Evolutionary conservation across 1,284 basidiomycete genomes (phyloP).

Genomic region (Rhodotorula mucilaginosa): DNA sequence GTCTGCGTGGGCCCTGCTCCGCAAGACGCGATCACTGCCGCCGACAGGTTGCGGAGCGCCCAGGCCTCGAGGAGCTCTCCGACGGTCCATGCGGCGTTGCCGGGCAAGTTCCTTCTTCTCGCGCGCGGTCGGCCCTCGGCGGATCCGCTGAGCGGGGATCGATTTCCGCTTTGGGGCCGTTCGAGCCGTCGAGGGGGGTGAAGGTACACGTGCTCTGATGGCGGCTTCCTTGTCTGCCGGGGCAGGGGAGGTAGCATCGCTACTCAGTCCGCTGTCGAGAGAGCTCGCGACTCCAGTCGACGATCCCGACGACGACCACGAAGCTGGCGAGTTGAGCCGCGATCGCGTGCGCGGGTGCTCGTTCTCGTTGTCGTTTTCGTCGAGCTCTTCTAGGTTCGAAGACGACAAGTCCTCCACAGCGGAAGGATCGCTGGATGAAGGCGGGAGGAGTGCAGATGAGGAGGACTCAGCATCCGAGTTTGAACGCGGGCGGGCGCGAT

Average conservation of each 20-base stretch:
- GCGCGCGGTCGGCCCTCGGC: conserved; percentile 12
- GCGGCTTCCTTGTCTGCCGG: neutral
- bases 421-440: neutral
- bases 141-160: neutral
- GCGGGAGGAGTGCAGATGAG: neutral
- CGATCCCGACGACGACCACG: neutral
- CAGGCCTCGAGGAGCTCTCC: neutral
- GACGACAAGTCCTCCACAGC: neutral
- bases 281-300: conserved; percentile 14
- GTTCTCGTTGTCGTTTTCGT: conserved; percentile 18
- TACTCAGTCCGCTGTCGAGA: neutral
- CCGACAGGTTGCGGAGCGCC: neutral
- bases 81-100: conserved; percentile 14
- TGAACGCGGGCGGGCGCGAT: neutral
- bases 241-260: neutral
- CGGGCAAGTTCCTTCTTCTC: conserved; percentile 27
- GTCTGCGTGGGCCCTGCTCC: neutral
- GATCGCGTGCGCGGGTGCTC: neutral
- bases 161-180: neutral
- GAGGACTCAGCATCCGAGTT: conserved; percentile 2
- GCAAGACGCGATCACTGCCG: neutral
- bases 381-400: neutral
- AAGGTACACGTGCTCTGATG: neutral
- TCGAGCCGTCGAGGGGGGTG: neutral
- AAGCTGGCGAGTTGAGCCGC: neutral